Evolutionary conservation across 2,329 filamentous ascomycete species (phyloP).

Genomic region (Aspergillus sp.): DNA sequence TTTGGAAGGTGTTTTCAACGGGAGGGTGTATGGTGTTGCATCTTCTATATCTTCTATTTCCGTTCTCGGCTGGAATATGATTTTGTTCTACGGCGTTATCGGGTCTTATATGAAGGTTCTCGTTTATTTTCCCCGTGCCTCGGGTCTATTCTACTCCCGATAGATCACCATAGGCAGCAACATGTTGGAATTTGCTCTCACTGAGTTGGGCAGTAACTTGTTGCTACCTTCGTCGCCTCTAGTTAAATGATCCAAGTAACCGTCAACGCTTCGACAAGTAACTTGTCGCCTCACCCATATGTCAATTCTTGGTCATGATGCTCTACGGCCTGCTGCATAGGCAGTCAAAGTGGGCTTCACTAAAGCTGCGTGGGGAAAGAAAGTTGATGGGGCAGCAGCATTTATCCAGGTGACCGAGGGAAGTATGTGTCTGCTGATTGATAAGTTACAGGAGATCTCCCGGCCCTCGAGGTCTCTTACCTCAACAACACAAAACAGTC

Average conservation of each 20-base stretch:
- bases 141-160: constrained; percentile 2
- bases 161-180: constrained; percentile 16
- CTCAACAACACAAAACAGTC: too few relatives aligned
- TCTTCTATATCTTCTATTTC: constrained; percentile 1
- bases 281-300: too few relatives aligned
- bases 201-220: neutral
- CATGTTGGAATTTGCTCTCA: constrained; percentile 6
- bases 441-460: neutral
- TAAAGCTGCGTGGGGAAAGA: too few relatives aligned
- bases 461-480: too few relatives aligned
- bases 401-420: neutral
- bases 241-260: neutral
- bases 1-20: constrained; percentile 31
- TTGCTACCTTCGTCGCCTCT: neutral
- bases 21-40: constrained; percentile 39
- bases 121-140: constrained; percentile 9
- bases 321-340: too few relatives aligned
- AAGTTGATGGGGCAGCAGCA: neutral
- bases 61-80: constrained; percentile 34
- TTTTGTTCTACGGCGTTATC: constrained; percentile 23
- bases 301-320: too few relatives aligned
- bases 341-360: too few relatives aligned
- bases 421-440: neutral
- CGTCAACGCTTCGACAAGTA: neutral
- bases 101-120: constrained; percentile 7